Percentiles rank a stretch among this genome's conserved stretches.
Evolutionary conservation across 2,329 filamentous ascomycete species (phyloP).

Genomic region (Exophiala oligosperma): DNA sequence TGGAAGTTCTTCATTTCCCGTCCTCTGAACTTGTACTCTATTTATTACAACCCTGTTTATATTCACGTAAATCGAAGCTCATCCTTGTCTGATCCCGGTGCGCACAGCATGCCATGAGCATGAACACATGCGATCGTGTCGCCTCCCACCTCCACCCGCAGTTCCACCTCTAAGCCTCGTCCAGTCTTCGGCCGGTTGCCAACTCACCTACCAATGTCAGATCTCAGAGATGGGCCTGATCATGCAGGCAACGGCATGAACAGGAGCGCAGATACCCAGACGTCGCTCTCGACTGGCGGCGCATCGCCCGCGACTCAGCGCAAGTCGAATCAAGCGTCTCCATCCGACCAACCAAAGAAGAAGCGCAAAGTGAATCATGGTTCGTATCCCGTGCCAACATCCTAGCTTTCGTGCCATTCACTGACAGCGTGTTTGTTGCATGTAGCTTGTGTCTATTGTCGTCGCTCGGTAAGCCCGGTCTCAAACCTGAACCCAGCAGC

Average conservation of each 20-base stretch:
- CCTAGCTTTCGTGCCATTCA: constrained; percentile 18
- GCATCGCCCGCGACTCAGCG: constrained; percentile 21
- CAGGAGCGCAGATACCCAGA: constrained; percentile 21
- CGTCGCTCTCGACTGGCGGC: constrained; percentile 23
- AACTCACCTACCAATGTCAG: constrained; percentile 28
- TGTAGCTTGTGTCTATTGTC: constrained; percentile 84
- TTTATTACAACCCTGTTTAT: neutral
- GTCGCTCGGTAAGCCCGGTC: constrained; percentile 72
- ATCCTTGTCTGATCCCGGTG: neutral
- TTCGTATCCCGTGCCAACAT: constrained; percentile 43
- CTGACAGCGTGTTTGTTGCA: constrained; percentile 39
- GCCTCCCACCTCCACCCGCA: constrained; percentile 11
- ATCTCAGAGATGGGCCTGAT: constrained; percentile 27
- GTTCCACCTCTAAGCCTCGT: constrained; percentile 7
- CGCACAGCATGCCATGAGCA: constrained; percentile 4
- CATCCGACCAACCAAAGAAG: constrained; percentile 69
- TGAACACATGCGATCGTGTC: constrained; percentile 17
- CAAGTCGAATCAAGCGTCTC: constrained; percentile 24
- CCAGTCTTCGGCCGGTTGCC: constrained; percentile 14
- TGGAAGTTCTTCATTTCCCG: neutral
- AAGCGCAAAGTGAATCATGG: constrained; percentile 87
- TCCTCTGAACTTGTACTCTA: neutral
- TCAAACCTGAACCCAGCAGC: constrained; percentile 12
- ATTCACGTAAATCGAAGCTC: constrained; percentile 2
- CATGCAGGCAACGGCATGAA: constrained; percentile 23